phyloP scores from a whole-genome alignment of 805 yeast genomes.

The Suhomyces pyralidae region DNA sequence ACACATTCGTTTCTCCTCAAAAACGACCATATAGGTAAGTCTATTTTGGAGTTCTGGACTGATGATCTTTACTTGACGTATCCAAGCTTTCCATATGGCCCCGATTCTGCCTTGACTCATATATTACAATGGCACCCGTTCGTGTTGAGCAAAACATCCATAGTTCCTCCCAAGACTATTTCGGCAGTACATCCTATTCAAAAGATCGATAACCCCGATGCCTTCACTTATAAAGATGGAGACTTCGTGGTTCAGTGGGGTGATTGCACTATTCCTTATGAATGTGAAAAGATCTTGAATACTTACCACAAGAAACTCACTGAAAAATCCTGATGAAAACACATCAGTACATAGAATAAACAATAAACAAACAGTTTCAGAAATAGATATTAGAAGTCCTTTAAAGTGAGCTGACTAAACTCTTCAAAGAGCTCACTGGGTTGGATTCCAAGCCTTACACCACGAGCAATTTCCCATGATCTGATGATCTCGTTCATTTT shows the following conservation, averaged over 20 bases:
- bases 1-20: constrained; percentile 69
- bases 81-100: constrained; percentile 55
- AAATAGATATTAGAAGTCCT: background rate
- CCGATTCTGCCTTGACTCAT: constrained; percentile 76
- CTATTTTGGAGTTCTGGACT: constrained; percentile 75
- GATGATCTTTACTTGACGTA: constrained; percentile 71
- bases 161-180: constrained; percentile 54
- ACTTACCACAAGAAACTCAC: constrained; percentile 5
- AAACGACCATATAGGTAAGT: constrained; percentile 62
- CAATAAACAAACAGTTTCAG: background rate
- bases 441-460: background rate
- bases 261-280: constrained; percentile 48
- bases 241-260: constrained; percentile 66
- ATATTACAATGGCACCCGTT: constrained; percentile 93
- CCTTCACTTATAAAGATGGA: constrained; percentile 50
- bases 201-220: constrained; percentile 1
- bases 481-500: constrained; percentile 33
- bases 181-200: constrained; percentile 24
- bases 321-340: background rate
- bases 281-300: constrained; percentile 51
- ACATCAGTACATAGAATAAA: background rate
- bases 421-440: background rate
- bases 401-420: background rate
- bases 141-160: constrained; percentile 64
- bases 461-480: constrained; percentile 26